phyloP scores from a whole-genome alignment of 2,329 filamentous ascomycete genomes.

The Fonsecaea pugnacius region DNA sequence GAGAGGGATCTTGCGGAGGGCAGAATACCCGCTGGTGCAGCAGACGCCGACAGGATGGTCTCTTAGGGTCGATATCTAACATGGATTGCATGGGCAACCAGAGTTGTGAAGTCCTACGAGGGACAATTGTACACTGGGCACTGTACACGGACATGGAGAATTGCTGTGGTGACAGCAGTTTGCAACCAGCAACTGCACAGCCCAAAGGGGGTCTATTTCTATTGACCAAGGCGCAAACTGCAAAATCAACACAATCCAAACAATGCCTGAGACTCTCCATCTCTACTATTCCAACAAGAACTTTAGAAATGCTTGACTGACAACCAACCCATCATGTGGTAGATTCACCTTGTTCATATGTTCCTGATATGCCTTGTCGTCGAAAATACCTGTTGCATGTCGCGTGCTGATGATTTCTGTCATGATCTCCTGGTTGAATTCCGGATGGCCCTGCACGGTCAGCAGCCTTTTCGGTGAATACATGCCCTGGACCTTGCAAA shows the following conservation, averaged over 20 bases:
- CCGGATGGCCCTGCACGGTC: constrained; percentile 83
- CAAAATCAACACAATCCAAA: background rate
- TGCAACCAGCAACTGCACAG: background rate
- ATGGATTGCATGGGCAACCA: background rate
- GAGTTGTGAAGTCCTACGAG: background rate
- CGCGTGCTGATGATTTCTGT: constrained; percentile 68
- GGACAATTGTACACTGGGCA: background rate
- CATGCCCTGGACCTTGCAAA: constrained; percentile 79
- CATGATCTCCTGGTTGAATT: constrained; percentile 76
- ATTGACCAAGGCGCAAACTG: background rate
- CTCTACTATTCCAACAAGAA: constrained; percentile 67
- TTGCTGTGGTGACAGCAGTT: background rate
- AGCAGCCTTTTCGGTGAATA: constrained; percentile 69
- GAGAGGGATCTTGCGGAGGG: constrained; percentile 94
- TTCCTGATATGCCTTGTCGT: constrained; percentile 69
- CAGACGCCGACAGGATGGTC: constrained; percentile 44
- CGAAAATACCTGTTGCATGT: constrained; percentile 69
- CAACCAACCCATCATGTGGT: constrained; percentile 77
- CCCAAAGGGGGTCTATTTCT: constrained; percentile 5
- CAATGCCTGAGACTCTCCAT: background rate
- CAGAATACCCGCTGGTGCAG: constrained; percentile 70
- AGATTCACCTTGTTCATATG: constrained; percentile 68
- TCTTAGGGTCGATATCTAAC: constrained; percentile 19
- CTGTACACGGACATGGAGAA: background rate
- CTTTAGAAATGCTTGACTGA: constrained; percentile 73